Conservation (phyloP, 805 yeast genomes). For the Saturnispora sekii region DNA sequence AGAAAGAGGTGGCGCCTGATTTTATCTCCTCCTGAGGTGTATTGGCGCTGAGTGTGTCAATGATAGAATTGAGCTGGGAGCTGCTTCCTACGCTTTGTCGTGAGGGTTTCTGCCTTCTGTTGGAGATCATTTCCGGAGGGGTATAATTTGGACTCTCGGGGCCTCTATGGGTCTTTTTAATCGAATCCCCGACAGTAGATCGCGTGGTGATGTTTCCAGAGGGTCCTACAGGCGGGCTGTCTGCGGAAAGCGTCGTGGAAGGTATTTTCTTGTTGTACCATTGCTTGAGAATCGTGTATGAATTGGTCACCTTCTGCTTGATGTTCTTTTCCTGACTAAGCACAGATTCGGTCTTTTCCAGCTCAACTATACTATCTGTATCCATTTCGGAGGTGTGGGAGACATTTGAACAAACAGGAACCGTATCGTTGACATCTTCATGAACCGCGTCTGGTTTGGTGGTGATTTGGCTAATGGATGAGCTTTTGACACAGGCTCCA, state of each 20-base stretch:
- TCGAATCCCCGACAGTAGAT: not conserved
- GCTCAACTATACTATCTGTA: slow-evolving; percentile 1
- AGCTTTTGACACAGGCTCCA: not conserved
- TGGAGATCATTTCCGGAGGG: slow-evolving; percentile 64
- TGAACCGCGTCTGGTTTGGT: too few species aligned
- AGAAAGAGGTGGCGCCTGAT: too few species aligned
- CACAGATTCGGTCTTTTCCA: not conserved
- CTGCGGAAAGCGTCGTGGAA: not conserved
- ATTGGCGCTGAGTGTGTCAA: not conserved
- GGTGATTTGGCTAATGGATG: too few species aligned
- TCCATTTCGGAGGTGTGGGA: not conserved
- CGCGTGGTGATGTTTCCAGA: too few species aligned
- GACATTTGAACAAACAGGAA: too few species aligned
- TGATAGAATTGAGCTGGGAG: not conserved
- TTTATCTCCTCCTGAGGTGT: too few species aligned
- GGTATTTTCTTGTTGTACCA: slow-evolving; percentile 45
- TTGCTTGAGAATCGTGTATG: slow-evolving; percentile 52
- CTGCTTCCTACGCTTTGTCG: not conserved
- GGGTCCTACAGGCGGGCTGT: too few species aligned
- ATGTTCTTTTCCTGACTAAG: slow-evolving; percentile 3
- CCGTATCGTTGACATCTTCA: too few species aligned
- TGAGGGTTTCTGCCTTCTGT: slow-evolving; percentile 30
- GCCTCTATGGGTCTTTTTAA: not conserved
- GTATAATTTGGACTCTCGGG: slow-evolving; percentile 14
- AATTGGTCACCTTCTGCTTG: slow-evolving; percentile 27